Base-by-base conservation (phyloP, 768 basidiomycete species). In the Favolaschia claudopus region DNA sequence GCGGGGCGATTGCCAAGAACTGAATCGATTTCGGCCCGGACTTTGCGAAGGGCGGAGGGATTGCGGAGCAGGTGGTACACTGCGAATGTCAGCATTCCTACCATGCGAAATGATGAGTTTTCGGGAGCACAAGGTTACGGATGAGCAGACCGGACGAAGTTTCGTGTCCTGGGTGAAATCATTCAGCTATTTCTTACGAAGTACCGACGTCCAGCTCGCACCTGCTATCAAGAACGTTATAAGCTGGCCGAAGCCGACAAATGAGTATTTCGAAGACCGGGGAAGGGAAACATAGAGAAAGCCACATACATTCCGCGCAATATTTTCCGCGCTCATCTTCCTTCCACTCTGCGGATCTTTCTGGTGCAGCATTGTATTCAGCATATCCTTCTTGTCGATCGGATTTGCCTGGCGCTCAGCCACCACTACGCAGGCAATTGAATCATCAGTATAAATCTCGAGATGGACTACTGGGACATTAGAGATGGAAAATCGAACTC, bases 161-260 rank as follows among this genome's bases (percentile, higher is more conserved):
- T 44, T 69, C 70, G 31, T 69, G 70, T 10, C 70, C 68, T 69
- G n/a, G 8, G 7, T 13, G 24, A 24, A 27, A 48, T 14, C 3
- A 24, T 12, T 25, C 40, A 55, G 45, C 19, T 38, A 27, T 22
- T 27, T 15, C n/a, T 14, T 8, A n/a, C 20, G 38, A 24, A 28
- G 31, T 12, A 17, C 25, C 1, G 43, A 8, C 43, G 5, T 45
- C 3, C 27, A 45, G 15, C 10, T 4, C 67, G 20, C 60, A 76
- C 77, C 82, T 14, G 82, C 82, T 24, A 83, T 78, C 14, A 84
- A 67, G 73, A 84, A 84, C 3, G 82, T 84, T 19, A 79, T 62
- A 13, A 83, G 70, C 78, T 79, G 39, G 3, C 34, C 13, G 3
- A 4, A 27, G 0, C 13, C 9, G 12, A 52, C n/a, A 2, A 36